Conservation (phyloP, 179 eudicot species). For the Actinidia arguta region DNA sequence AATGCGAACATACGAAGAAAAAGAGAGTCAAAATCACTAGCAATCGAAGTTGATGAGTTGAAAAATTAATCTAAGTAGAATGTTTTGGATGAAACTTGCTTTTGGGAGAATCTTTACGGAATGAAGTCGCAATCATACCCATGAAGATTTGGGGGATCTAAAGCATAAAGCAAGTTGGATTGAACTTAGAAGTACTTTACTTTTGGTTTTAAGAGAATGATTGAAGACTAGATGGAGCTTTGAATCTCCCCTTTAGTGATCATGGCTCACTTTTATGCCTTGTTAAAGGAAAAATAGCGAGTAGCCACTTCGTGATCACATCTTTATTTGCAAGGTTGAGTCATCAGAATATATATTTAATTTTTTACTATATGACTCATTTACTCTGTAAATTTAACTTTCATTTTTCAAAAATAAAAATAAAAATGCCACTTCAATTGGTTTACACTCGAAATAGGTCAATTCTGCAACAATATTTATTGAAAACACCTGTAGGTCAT, state of each 20-base stretch:
- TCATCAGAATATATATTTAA: not conserved
- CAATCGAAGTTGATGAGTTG: not conserved
- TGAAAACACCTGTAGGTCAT: too few species aligned
- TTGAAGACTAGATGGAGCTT: not conserved
- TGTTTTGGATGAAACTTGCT: not conserved
- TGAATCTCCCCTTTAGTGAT: not conserved
- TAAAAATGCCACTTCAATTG: too few species aligned
- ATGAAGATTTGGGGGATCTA: conserved; percentile 3
- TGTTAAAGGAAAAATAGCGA: not conserved
- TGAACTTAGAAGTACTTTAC: too few species aligned
- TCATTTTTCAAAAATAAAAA: too few species aligned
- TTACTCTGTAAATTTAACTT: too few species aligned
- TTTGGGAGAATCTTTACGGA: conserved; percentile 13
- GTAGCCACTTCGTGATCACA: not conserved
- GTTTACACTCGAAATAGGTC: too few species aligned
- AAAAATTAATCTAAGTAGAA: not conserved
- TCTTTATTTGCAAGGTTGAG: not conserved
- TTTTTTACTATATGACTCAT: too few species aligned
- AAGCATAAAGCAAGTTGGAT: not conserved
- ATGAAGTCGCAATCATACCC: not conserved
- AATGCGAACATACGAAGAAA: too few species aligned
- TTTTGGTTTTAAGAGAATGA: not conserved
- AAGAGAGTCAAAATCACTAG: not conserved
- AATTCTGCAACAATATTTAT: too few species aligned
- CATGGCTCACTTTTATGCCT: not conserved